Evolutionary conservation across 345 rosid genomes (phyloP).

Genomic region (Salix suchowensis): DNA sequence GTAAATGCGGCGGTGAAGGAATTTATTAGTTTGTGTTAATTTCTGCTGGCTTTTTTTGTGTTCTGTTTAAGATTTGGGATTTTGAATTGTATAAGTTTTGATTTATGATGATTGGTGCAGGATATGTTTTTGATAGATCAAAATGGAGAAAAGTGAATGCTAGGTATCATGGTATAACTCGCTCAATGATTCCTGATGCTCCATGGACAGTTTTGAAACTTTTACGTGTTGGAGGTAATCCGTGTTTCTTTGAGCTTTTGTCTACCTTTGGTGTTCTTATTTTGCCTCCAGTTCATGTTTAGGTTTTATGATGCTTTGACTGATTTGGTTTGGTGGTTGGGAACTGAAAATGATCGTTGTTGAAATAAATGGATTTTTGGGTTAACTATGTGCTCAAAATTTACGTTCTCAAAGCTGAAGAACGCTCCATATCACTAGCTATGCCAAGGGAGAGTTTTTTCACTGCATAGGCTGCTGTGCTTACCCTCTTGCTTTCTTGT

Average conservation of each 20-base stretch:
- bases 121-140: constrained; percentile 35
- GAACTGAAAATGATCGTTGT: not conserved
- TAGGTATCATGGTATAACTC: constrained; percentile 36
- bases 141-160: constrained; percentile 62
- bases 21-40: not conserved
- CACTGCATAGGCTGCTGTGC: too few species aligned
- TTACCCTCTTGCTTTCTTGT: too few species aligned
- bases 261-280: too few species aligned
- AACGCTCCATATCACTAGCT: not conserved
- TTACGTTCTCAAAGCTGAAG: not conserved
- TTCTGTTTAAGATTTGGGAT: not conserved
- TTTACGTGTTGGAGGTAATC: constrained; percentile 48
- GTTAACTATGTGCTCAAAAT: not conserved
- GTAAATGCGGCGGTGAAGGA: not conserved
- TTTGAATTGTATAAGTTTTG: not conserved
- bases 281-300: too few species aligned
- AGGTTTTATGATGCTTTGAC: too few species aligned
- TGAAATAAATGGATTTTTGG: not conserved
- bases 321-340: not conserved
- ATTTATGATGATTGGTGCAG: constrained; percentile 9
- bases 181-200: constrained; percentile 43
- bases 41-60: not conserved
- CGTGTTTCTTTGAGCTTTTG: not conserved
- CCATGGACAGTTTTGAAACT: constrained; percentile 53
- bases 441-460: too few species aligned